Percentiles rank a stretch among this genome's conserved stretches.
phyloP scores from a whole-genome alignment of 2,329 filamentous ascomycete species.

The Purpureocillium lavendulum region DNA sequence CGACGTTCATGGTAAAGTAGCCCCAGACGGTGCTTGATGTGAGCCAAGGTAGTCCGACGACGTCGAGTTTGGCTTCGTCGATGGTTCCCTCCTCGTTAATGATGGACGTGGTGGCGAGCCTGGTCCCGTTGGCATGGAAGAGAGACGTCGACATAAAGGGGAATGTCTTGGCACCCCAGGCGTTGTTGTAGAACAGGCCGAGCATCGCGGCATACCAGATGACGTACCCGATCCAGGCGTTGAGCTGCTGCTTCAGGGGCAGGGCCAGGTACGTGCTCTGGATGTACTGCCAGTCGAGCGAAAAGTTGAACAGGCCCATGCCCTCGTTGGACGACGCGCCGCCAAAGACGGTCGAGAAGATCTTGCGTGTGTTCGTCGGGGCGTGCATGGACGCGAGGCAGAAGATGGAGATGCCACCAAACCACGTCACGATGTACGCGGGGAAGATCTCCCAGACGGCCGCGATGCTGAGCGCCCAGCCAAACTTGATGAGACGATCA shows the following conservation, averaged over 20 bases:
- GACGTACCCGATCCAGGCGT: conserved; percentile 26
- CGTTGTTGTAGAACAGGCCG: conserved; percentile 30
- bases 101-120: conserved; percentile 12
- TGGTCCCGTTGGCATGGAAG: conserved; percentile 17
- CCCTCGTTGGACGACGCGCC: conserved; percentile 29
- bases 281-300: conserved; percentile 37
- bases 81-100: conserved; percentile 14
- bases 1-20: conserved; percentile 21
- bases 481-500: conserved; percentile 19
- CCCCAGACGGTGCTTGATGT: conserved; percentile 18
- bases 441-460: conserved; percentile 38
- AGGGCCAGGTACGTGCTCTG: conserved; percentile 23
- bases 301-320: conserved; percentile 29
- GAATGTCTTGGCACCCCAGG: conserved; percentile 24
- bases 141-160: conserved; percentile 22
- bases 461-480: conserved; percentile 18
- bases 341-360: conserved; percentile 23
- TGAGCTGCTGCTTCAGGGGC: conserved; percentile 27
- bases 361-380: conserved; percentile 10
- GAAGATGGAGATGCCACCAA: conserved; percentile 32
- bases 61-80: conserved; percentile 15
- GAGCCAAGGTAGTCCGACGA: conserved; percentile 16
- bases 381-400: conserved; percentile 35
- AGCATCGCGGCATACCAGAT: conserved; percentile 25
- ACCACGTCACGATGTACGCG: conserved; percentile 33